Evolutionary conservation across 805 yeast species (phyloP), one percentile per base, ranked within the genome.

Genomic region (Priceomyces haplophilus): DNA sequence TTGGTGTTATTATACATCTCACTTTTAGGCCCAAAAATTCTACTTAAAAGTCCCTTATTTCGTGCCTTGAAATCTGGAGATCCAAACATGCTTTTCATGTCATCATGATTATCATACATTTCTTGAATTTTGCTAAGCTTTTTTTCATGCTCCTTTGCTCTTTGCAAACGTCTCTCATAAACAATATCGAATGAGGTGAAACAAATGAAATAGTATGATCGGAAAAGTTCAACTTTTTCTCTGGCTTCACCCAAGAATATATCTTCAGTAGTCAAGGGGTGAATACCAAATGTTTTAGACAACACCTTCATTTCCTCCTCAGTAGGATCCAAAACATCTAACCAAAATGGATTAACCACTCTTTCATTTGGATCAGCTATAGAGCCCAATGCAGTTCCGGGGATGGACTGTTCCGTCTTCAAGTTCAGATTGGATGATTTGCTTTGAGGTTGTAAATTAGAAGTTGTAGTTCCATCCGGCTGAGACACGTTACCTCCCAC

Each of bases 241-340:
- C 98, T 79, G 0, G 96, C 85, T 59, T 91, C 99, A 1, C 96
- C 96, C 23, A 90, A 65, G 46, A 86, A 85, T 37, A 91, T 90
- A 65, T 91, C 99, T 59, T 91, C 99, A 0, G 97, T 87, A 0
- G 99, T 91, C 53, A 91, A 75, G 0, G 99, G 99, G 63, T 91
- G 99, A 43, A 91, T 88, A 1, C 95, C 96, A 66, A 91, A 91
- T 0, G 97, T 82, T 55, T 88, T 88, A 20, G 95, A 80, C 11
- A 91, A 54, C 0, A 85, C 93, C 55, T 91, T 89, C 95, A 93
- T 88, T 62, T 91, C 99, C 52, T 89, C 97, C 56, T 93, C 98
- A 0, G 96, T 86, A 8, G 99, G 99, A 55, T 88, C 85, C 44
- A 87, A 67, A 10, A 91, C 85, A 62, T 91, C 98, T 8, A 91